phyloP scores from a whole-genome alignment of 2,329 filamentous ascomycete species.

The Aspergillus nomiae region DNA sequence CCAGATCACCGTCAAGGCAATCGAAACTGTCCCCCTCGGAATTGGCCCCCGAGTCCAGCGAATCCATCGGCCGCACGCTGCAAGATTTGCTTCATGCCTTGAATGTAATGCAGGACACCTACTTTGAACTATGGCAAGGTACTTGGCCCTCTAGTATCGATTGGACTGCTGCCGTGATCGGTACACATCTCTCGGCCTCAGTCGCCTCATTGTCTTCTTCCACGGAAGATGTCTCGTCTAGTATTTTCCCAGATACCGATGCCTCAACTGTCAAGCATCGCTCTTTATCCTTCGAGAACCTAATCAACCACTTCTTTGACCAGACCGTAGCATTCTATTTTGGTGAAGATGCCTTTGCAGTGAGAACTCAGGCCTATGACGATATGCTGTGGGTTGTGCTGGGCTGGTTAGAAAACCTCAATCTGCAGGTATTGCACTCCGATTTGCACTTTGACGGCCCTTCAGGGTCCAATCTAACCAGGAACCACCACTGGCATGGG shows the following conservation, averaged over 20 bases:
- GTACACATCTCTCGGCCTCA: slow-evolving; percentile 74
- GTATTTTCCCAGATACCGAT: slow-evolving; percentile 25
- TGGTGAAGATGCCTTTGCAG: slow-evolving; percentile 74
- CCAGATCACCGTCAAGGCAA: slow-evolving; percentile 13
- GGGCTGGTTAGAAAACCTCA: slow-evolving; percentile 81
- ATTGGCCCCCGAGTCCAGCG: slow-evolving; percentile 20
- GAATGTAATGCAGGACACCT: slow-evolving; percentile 72
- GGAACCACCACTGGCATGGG: slow-evolving; percentile 66
- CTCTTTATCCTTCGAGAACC: slow-evolving; percentile 65
- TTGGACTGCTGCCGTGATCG: slow-evolving; percentile 87
- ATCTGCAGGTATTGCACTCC: slow-evolving; percentile 73
- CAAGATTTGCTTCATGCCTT: slow-evolving; percentile 63
- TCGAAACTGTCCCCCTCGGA: slow-evolving; percentile 13
- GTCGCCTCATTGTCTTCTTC: slow-evolving; percentile 68
- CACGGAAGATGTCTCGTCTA: slow-evolving; percentile 47
- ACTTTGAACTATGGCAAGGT: slow-evolving; percentile 75
- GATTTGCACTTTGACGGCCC: slow-evolving; percentile 57
- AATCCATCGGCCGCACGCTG: slow-evolving; percentile 27
- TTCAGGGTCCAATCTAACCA: slow-evolving; percentile 22
- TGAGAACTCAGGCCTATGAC: slow-evolving; percentile 81
- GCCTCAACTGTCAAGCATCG: slow-evolving; percentile 7
- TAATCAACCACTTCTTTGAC: slow-evolving; percentile 80
- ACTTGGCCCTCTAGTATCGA: slow-evolving; percentile 87
- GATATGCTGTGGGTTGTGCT: slow-evolving; percentile 96
- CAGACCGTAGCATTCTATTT: slow-evolving; percentile 80